These are phyloP conservation scores for Calonectria pseudoreteaudii DNA, from an alignment of 2,329 filamentous ascomycete genomes.

Conservation along the genomic window DNA sequence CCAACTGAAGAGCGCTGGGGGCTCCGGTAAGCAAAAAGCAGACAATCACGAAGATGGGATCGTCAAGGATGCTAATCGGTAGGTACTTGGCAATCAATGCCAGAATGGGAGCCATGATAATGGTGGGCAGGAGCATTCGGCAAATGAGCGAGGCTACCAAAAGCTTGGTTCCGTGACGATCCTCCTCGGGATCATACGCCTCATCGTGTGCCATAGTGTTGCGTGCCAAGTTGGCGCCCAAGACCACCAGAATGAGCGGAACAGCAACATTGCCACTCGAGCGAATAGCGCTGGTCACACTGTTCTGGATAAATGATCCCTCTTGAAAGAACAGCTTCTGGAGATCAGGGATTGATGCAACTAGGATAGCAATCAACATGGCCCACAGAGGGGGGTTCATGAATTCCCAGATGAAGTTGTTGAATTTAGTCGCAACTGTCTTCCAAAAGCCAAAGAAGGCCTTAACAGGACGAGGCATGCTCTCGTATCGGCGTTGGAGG, in stretches of 20 bases:
- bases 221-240: conserved; percentile 92
- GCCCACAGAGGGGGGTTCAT: conserved; percentile 99
- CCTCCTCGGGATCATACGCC: conserved; percentile 76
- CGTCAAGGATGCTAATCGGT: conserved; percentile 92
- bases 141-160: conserved; percentile 87
- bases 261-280: conserved; percentile 93
- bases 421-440: conserved; percentile 58
- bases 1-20: conserved; percentile 91
- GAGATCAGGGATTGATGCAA: conserved; percentile 86
- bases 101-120: conserved; percentile 92
- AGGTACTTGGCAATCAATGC: conserved; percentile 91
- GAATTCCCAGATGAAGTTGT: conserved; percentile 84
- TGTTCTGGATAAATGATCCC: conserved; percentile 92
- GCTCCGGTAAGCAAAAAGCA: conserved; percentile 97
- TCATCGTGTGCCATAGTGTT: conserved; percentile 83
- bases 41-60: conserved; percentile 98
- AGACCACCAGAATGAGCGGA: conserved; percentile 92
- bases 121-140: conserved; percentile 91
- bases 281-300: conserved; percentile 86
- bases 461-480: conserved; percentile 59
- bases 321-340: conserved; percentile 89
- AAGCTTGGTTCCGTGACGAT: conserved; percentile 76
- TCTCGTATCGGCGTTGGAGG: conserved; percentile 45
- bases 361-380: conserved; percentile 90
- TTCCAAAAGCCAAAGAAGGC: conserved; percentile 45